phyloP scores from a whole-genome alignment of 495 filamentous ascomycete genomes.

The Hypoxylon rickii region DNA sequence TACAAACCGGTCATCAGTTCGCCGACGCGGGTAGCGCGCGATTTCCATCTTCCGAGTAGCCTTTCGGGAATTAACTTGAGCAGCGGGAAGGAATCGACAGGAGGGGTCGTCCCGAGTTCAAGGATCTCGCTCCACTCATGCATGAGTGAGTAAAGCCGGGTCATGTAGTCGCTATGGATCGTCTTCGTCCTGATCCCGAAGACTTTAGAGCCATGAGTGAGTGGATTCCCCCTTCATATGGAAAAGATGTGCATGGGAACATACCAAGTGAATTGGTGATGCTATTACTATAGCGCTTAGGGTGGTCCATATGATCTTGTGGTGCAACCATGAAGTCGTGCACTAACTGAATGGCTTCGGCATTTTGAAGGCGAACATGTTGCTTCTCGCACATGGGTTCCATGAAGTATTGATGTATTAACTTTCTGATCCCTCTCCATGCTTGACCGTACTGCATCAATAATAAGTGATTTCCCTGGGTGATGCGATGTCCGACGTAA shows the following conservation, averaged over 20 bases:
- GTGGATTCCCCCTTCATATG: not conserved
- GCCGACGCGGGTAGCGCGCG: conserved; percentile 42
- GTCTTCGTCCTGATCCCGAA: conserved; percentile 49
- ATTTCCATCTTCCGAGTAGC: conserved; percentile 47
- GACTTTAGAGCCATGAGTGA: conserved; percentile 25
- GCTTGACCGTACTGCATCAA: conserved; percentile 47
- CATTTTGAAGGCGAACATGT: conserved; percentile 49
- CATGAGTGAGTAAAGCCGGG: conserved; percentile 51
- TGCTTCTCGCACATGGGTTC: conserved; percentile 49
- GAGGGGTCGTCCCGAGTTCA: conserved; percentile 55
- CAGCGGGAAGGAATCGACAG: conserved; percentile 54
- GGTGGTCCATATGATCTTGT: conserved; percentile 49
- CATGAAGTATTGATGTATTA: conserved; percentile 47
- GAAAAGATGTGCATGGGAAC: conserved; percentile 9
- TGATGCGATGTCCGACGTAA: conserved; percentile 50
- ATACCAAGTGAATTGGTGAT: conserved; percentile 46
- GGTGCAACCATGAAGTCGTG: conserved; percentile 47
- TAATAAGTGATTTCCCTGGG: conserved; percentile 48
- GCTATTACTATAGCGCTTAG: conserved; percentile 53
- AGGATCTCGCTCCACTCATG: conserved; percentile 53
- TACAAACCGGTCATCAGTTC: conserved; percentile 51
- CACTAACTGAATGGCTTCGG: conserved; percentile 53
- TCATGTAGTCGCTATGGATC: conserved; percentile 37
- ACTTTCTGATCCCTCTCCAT: conserved; percentile 48
- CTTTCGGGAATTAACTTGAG: conserved; percentile 49